These are phyloP conservation scores for Nemania abortiva DNA, from an alignment of 2,329 filamentous ascomycete genomes.

Conservation along the genomic window DNA sequence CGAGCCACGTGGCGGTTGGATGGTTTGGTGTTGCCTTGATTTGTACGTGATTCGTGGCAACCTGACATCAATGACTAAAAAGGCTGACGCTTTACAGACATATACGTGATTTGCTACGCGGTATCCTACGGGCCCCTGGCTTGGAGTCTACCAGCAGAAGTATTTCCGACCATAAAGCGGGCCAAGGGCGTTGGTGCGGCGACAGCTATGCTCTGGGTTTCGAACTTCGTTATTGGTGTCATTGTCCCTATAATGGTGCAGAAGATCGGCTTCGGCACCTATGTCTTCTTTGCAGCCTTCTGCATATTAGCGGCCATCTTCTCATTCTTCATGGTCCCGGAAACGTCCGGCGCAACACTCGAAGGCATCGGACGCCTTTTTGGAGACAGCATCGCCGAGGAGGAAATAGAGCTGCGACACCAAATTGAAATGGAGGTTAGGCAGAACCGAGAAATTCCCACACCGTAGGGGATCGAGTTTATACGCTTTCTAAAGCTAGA, in stretches of 20 bases:
- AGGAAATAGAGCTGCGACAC: slow-evolving; percentile 46
- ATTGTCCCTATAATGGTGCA: slow-evolving; percentile 1
- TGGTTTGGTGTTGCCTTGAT: slow-evolving; percentile 10
- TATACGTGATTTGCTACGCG: background rate
- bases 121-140: background rate
- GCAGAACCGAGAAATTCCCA: too few relatives aligned
- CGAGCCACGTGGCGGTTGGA: background rate
- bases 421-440: slow-evolving; percentile 10
- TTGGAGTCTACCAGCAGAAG: background rate
- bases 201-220: background rate
- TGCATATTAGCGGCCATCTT: slow-evolving; percentile 62
- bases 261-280: background rate
- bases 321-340: slow-evolving; percentile 67
- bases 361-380: slow-evolving; percentile 68
- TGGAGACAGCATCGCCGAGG: slow-evolving; percentile 54
- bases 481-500: too few relatives aligned
- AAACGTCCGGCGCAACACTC: slow-evolving; percentile 67
- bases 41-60: background rate
- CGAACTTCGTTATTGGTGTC: slow-evolving; percentile 1
- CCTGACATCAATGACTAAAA: background rate
- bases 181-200: background rate
- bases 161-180: background rate
- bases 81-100: background rate
- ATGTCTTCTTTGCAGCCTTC: slow-evolving; percentile 68
- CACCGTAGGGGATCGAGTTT: too few relatives aligned